Conservation (phyloP, 148 eudicot genomes). For the Rheum nobile region DNA sequence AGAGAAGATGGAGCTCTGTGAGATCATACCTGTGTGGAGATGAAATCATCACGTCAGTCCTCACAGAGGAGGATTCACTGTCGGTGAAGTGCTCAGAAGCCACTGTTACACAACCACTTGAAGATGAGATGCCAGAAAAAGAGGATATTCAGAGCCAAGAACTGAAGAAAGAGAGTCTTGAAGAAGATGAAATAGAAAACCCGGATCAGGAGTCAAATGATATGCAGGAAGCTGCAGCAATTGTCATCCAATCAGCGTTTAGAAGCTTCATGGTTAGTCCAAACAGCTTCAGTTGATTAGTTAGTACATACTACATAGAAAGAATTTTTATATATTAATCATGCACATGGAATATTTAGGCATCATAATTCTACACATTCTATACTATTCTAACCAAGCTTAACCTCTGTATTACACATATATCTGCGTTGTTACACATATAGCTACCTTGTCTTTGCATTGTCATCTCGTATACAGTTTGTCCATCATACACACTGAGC, state of each 20-base stretch:
- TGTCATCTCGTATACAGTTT: background rate
- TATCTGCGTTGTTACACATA: too few relatives aligned
- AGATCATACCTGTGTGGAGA: slow-evolving; percentile 73
- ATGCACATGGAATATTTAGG: background rate
- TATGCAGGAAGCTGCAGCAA: slow-evolving; percentile 47
- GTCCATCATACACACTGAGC: background rate
- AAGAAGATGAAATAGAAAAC: slow-evolving; percentile 7
- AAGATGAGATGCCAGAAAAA: slow-evolving; percentile 8
- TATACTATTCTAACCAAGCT: background rate
- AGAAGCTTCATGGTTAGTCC: slow-evolving; percentile 46
- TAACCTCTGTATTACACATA: too few relatives aligned
- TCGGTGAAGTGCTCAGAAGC: slow-evolving; percentile 56
- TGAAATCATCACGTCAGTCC: slow-evolving; percentile 40
- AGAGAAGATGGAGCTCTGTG: slow-evolving; percentile 44
- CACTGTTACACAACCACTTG: slow-evolving; percentile 42
- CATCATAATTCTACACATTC: background rate
- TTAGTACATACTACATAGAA: too few relatives aligned
- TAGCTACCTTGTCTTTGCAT: background rate
- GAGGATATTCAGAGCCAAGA: slow-evolving; percentile 22
- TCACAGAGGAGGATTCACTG: slow-evolving; percentile 57
- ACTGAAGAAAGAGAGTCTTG: slow-evolving; percentile 2
- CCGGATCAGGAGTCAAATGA: background rate
- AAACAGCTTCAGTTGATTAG: background rate
- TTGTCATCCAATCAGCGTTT: slow-evolving; percentile 50
- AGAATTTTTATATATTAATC: background rate